Base-by-base conservation (phyloP, 1,284 basidiomycete genomes). In the Fomitiporia mediterranea region DNA sequence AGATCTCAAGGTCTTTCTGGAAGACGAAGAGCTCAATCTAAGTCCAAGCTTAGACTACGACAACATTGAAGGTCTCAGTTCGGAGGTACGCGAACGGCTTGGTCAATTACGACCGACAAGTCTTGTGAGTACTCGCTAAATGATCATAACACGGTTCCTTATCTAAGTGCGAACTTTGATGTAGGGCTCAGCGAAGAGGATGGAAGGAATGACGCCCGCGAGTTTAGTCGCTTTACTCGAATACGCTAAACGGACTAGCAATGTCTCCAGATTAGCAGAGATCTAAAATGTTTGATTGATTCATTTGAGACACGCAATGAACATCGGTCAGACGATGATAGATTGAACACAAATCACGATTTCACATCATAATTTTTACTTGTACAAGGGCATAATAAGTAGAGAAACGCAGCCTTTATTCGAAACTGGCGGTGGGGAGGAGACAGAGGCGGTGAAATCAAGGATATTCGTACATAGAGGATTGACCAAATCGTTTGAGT, bases 191-290 rank as follows among this genome's bases (percentile, higher is more conserved):
- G 91, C 86, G 15, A 91, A 91, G 67, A 74, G 91, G 32, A 91
- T 93, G 83, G 90, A 93, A 64, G 90, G 90, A 5, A 90, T 93
- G 80, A 93, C 91, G 5, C 88, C 90, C 1, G 77, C 83, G 0
- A 81, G 82, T 0, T 71, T 88, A 17, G 75, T 91, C 6, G 74
- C 75, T 42, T 67, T 93, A 27, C 70, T 92, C 56, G 78, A 78
- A 61, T 76, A 88, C 66, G 81, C 86, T 9, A 83, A 82, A 62
- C 66, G 70, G 58, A 72, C 68, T 17, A 8, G 34, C 7, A 13
- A 27, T 25, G 48, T 27, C 27, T 35, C 48, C 25, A 35, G 48
- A 34, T n/a, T 35, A 35, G 19, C 4, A 19, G 42, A 13, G 9
- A 34, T 34, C 13, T 34, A 34, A 6, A 13, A 34, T 34, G 6